These are phyloP conservation scores for Scutellaria baicalensis DNA, from an alignment of 257 asterid species.

Conservation along the genomic window DNA sequence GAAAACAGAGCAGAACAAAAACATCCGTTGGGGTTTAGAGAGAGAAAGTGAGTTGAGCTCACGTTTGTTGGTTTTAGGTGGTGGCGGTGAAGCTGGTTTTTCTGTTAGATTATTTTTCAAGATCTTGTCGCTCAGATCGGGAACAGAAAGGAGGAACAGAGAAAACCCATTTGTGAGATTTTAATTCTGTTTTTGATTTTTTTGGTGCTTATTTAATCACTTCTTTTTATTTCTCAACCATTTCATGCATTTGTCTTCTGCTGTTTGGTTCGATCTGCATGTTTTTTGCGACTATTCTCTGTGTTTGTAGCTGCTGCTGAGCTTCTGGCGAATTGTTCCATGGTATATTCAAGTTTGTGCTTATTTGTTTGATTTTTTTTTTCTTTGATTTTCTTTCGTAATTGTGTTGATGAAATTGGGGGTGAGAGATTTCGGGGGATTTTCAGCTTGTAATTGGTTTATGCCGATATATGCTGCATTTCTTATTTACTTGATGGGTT, in stretches of 20 bases:
- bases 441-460: background rate
- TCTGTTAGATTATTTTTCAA: background rate
- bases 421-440: background rate
- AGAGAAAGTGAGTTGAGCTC: conserved; percentile 33
- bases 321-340: background rate
- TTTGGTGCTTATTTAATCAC: background rate
- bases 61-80: conserved; percentile 27
- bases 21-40: conserved; percentile 18
- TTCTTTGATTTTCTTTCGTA: background rate
- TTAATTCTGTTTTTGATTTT: background rate
- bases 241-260: conserved; percentile 11
- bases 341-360: background rate
- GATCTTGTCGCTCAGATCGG: conserved; percentile 34
- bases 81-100: conserved; percentile 8
- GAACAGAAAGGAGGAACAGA: conserved; percentile 9
- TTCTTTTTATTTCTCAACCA: conserved; percentile 2
- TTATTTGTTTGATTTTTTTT: background rate
- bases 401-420: background rate
- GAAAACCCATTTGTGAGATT: conserved; percentile 25
- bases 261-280: conserved; percentile 29
- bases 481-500: background rate
- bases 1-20: conserved; percentile 8
- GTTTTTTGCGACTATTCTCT: conserved; percentile 8
- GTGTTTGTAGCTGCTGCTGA: conserved; percentile 8
- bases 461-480: background rate